Evolutionary conservation across 2,329 filamentous ascomycete genomes (phyloP), one percentile per base, ranked within the genome.

Genomic region (Aspergillus aculeatinus): DNA sequence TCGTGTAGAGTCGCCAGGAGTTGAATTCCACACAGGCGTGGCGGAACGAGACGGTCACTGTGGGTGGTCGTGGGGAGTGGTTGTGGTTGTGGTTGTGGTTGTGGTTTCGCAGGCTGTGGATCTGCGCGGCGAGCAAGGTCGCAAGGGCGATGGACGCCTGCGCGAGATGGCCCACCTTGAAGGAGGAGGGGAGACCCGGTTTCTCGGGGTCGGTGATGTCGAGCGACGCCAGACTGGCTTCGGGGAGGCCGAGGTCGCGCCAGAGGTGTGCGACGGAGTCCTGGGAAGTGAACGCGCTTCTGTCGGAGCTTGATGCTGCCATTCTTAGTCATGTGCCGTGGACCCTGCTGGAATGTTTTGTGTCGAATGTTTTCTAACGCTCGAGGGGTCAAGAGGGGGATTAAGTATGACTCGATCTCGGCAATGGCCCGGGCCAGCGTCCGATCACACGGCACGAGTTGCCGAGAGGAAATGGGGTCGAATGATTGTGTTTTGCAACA

Each of bases 11-110:
- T 1, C 78, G 70, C 61, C 85, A 83, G 0, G 82, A 85, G 23
- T 79, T 79, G 71, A 84, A 87, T 61, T 86, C 84, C 3, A 80
- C 67, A 6, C 74, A 70, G 0, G 83, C 82, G 62, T 84, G 81
- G 23, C 77, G 70, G 0, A 77, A 71, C 1, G 77, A 73, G 0
- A 85, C 79, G 1, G 66, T 75, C 1, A 84, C 77, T 0, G 27
- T 62, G 0, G 80, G 77, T 0, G 80, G 59, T 0, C 60, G 0
- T 0, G 35, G 64, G 7, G 27, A 2, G 25, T 6, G 25, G 25
- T 27, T 5, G 5, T 56, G 64, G 5, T 56, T 7, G 10, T 74
- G 27, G 27, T 27, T 27, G 27, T 27, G 6, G 5, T 56, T 64
- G 5, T 56, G 6, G 9, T 74, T 72, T 2, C 77, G 74, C 1